Base-by-base conservation (phyloP, 352 stramenopile species). In the Pythium utonaiense region DNA sequence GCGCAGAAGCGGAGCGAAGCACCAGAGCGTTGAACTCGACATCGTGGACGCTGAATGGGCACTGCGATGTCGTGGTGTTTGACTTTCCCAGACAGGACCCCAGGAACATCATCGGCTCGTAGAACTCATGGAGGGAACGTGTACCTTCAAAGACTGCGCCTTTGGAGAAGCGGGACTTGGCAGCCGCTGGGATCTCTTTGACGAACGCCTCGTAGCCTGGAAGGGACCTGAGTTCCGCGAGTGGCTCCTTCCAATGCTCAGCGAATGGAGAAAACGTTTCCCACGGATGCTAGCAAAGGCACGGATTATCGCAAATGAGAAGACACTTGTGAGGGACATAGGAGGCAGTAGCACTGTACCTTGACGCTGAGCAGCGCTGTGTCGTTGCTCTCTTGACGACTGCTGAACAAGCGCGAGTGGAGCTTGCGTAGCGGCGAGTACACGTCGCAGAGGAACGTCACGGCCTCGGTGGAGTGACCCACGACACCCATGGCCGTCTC, bases 241-340 rank as follows among this genome's bases (percentile, higher is more conserved):
- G 57, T 6, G 74, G 69, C 6, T 42, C 47, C 51, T 80, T 74
- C 85, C 83, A 95, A 50, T 92, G 81, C 8, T 70, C 70, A 4
- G 80, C 89, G 3, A 91, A 69, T 3, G 79, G 60, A 27, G 82
- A 90, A 60, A 95, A 89, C n/a, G 81, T 92, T 45, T 95, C 85
- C 85, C 85, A 95, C 7, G 83, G 85, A 51, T 95, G 85, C 85
- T 95, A 53, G n/a, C n/a, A n/a, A n/a, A n/a, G n/a, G n/a, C n/a
- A n/a, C n/a, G n/a, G n/a, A n/a, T n/a, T n/a, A n/a, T n/a, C n/a
- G n/a, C n/a, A n/a, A n/a, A n/a, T n/a, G n/a, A n/a, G n/a, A n/a
- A n/a, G n/a, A n/a, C n/a, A n/a, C n/a, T n/a, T n/a, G n/a, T n/a
- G n/a, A n/a, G n/a, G n/a, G n/a, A n/a, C n/a, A n/a, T n/a, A n/a